phyloP scores from a whole-genome alignment of 1,139 yeast species.

The Zygosaccharomyces pseudobailii region DNA sequence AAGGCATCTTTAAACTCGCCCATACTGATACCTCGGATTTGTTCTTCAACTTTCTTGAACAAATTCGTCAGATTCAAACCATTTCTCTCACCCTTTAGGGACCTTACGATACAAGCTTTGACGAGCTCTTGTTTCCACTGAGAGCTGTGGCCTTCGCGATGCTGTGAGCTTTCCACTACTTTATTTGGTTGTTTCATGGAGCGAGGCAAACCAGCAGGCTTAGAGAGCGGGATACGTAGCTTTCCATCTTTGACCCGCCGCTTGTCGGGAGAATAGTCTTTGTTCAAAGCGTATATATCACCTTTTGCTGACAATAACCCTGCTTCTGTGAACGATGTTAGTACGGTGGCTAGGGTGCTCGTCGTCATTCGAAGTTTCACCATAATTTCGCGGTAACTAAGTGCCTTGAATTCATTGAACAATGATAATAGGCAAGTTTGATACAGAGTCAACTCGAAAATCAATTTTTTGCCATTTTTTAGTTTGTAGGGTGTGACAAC shows the following conservation, averaged over 20 bases:
- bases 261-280: constrained; percentile 19
- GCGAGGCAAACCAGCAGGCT: not conserved
- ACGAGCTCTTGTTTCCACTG: constrained; percentile 29
- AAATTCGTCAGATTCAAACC: constrained; percentile 15
- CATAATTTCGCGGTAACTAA: constrained; percentile 13
- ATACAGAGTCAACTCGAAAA: constrained; percentile 24
- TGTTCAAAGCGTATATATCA: constrained; percentile 15
- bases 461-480: constrained; percentile 11
- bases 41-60: constrained; percentile 10
- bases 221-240: constrained; percentile 19
- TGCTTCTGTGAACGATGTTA: constrained; percentile 22
- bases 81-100: constrained; percentile 18
- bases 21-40: constrained; percentile 25
- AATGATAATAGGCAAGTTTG: constrained; percentile 28
- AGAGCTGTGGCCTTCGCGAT: constrained; percentile 23
- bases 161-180: constrained; percentile 5
- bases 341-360: constrained; percentile 9
- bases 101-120: constrained; percentile 26
- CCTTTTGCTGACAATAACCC: constrained; percentile 12
- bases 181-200: not conserved
- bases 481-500: constrained; percentile 22
- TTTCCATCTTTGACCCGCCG: constrained; percentile 19
- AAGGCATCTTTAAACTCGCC: constrained; percentile 33
- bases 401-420: constrained; percentile 20
- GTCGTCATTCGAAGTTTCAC: constrained; percentile 10